Conservation (phyloP, 331 rosid species). For the Pyracantha coccinea region DNA sequence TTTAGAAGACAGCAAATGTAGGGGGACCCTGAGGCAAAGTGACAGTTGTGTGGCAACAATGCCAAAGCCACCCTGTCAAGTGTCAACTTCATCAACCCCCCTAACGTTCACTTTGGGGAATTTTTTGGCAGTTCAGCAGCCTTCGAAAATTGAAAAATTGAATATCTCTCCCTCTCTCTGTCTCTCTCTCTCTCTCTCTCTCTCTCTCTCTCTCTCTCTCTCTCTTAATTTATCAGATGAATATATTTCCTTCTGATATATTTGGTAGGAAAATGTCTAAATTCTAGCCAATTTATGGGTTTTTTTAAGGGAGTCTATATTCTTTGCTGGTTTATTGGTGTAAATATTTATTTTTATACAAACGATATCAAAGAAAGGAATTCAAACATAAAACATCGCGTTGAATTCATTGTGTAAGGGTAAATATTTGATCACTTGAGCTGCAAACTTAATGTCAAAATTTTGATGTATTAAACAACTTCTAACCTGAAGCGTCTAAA, state of each 20-base stretch:
- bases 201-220: not conserved
- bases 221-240: not conserved
- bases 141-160: not conserved
- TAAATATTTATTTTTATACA: no score
- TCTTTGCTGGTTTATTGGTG: not conserved
- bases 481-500: no score
- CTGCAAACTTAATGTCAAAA: no score
- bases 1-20: slow-evolving; percentile 23
- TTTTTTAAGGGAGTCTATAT: not conserved
- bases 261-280: not conserved
- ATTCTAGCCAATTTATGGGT: not conserved
- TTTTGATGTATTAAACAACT: no score
- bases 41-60: slow-evolving; percentile 30
- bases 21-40: slow-evolving; percentile 8
- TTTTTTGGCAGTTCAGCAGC: not conserved
- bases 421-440: no score
- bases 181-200: not conserved
- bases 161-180: not conserved
- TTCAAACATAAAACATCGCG: no score
- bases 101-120: slow-evolving; percentile 5
- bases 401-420: no score
- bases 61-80: slow-evolving; percentile 20
- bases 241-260: not conserved
- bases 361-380: no score
- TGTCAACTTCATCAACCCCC: not conserved